Evolutionary conservation across 306 rosid species (phyloP).

Genomic region (Spatholobus suberectus): DNA sequence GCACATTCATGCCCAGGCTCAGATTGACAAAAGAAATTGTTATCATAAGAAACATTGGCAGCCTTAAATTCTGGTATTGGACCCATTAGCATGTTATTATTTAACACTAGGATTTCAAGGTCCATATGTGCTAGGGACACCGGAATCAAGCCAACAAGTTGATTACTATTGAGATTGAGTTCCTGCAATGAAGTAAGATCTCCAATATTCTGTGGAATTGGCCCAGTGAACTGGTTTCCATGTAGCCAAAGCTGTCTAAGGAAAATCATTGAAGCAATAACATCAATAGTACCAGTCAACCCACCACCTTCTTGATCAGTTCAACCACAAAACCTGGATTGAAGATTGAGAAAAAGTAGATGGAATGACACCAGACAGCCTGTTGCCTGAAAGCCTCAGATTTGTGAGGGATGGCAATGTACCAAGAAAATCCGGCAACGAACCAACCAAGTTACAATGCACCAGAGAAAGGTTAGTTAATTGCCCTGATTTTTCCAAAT

Average conservation of each 20-base stretch:
- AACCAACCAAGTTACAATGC: conserved; percentile 68
- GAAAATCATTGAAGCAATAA: conserved; percentile 63
- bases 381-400: conserved; percentile 69
- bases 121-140: conserved; percentile 61
- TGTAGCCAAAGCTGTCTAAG: conserved; percentile 79
- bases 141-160: conserved; percentile 72
- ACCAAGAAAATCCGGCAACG: conserved; percentile 72
- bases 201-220: conserved; percentile 69
- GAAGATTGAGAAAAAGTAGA: conserved; percentile 61
- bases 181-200: conserved; percentile 67
- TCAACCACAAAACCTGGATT: conserved; percentile 82
- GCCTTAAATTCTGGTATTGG: conserved; percentile 75
- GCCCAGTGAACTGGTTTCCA: conserved; percentile 75
- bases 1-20: conserved; percentile 70
- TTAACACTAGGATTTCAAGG: conserved; percentile 66
- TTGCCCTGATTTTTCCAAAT: conserved; percentile 65
- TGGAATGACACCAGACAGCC: conserved; percentile 62
- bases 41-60: conserved; percentile 52
- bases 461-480: conserved; percentile 68
- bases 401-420: conserved; percentile 62
- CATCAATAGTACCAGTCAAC: conserved; percentile 66
- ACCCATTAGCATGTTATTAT: conserved; percentile 78
- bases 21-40: conserved; percentile 67
- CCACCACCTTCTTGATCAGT: conserved; percentile 72
- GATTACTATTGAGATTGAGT: conserved; percentile 75